These are phyloP conservation scores for Penstemon newberryi DNA, from an alignment of 257 asterid species.

Conservation along the genomic window DNA sequence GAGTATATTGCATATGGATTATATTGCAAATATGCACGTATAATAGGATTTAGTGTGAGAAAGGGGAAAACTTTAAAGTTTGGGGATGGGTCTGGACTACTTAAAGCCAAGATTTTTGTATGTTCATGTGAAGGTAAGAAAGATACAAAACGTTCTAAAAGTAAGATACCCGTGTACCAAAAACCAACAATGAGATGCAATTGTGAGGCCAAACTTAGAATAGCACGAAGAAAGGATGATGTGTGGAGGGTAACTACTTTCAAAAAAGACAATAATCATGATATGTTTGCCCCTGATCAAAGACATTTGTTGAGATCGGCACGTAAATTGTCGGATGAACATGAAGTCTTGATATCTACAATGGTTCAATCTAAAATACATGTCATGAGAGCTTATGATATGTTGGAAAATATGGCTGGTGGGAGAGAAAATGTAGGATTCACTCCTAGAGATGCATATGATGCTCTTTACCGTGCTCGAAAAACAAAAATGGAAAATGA, in stretches of 20 bases:
- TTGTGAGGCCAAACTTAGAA: neutral
- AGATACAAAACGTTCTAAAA: neutral
- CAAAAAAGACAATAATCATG: neutral
- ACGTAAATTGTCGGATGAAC: neutral
- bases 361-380: no score
- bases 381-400: no score
- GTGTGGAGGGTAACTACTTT: neutral
- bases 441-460: neutral
- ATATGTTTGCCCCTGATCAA: no score
- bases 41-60: neutral
- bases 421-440: neutral
- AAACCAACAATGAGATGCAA: neutral
- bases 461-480: neutral
- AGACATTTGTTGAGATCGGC: neutral
- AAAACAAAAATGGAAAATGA: neutral
- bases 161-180: neutral
- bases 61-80: neutral
- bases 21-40: neutral
- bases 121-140: slow-evolving; percentile 5
- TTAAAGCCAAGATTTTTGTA: neutral
- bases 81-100: neutral
- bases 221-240: neutral
- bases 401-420: neutral
- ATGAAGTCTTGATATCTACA: no score
- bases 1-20: slow-evolving; percentile 2